Percentiles rank a stretch among this genome's conserved stretches.
phyloP scores from a whole-genome alignment of 75 land plant genomes.

The Cryptomeria japonica region DNA sequence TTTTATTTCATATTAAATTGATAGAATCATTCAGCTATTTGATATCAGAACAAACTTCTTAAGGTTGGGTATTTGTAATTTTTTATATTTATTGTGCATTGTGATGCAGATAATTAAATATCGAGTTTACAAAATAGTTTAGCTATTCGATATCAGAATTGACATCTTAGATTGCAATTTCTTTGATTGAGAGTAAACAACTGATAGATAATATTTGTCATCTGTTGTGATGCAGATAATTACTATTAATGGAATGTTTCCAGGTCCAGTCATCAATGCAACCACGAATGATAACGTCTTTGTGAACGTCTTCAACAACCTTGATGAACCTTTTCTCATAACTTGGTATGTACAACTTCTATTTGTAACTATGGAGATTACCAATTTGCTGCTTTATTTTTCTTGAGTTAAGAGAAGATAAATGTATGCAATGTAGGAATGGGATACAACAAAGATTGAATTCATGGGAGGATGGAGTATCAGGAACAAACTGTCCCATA shows the following conservation, averaged over 20 bases:
- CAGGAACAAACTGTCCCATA: conserved; percentile 46
- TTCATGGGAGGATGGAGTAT: conserved; percentile 47
- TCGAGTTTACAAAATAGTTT: no score
- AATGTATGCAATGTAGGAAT: conserved; percentile 26
- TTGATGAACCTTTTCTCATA: conserved; percentile 46
- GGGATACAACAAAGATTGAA: conserved; percentile 36
- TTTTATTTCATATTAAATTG: no score
- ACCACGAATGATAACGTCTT: conserved; percentile 44
- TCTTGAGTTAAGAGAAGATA: neutral
- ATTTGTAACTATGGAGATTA: neutral
- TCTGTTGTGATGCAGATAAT: conserved; percentile 29
- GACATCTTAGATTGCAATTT: no score
- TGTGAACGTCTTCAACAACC: conserved; percentile 39
- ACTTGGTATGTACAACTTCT: conserved; percentile 26
- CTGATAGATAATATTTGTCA: neutral
- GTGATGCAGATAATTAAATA: no score
- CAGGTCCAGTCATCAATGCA: conserved; percentile 41
- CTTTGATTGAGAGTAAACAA: no score
- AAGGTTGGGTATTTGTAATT: no score
- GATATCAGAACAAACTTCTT: no score
- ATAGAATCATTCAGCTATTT: no score
- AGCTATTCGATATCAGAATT: no score
- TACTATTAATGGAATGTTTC: conserved; percentile 44
- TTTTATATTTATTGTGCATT: no score
- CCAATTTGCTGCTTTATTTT: neutral